phyloP scores from a whole-genome alignment of 2,329 filamentous ascomycete species.

The Colletotrichum graminicola region DNA sequence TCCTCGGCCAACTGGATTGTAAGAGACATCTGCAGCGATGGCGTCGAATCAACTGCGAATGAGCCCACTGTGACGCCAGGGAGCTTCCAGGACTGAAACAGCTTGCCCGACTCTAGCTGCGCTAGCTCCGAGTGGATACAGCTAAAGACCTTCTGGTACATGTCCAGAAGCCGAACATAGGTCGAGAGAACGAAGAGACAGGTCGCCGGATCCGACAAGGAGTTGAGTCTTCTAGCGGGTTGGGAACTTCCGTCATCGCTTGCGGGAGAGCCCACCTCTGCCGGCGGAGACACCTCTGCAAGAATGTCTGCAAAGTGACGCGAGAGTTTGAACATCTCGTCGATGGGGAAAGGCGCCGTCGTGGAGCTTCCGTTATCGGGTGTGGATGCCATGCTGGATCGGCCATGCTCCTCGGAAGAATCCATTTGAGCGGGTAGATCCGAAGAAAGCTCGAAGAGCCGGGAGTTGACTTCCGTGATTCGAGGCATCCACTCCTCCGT shows the following conservation, averaged over 20 bases:
- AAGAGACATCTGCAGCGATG: slow-evolving; percentile 57
- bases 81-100: slow-evolving; percentile 55
- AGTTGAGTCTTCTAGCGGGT: slow-evolving; percentile 34
- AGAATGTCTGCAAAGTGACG: slow-evolving; percentile 53
- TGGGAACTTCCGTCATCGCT: slow-evolving; percentile 24
- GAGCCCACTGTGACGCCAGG: slow-evolving; percentile 57
- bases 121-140: slow-evolving; percentile 52
- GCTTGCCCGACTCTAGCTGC: slow-evolving; percentile 45
- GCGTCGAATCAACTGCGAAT: slow-evolving; percentile 55
- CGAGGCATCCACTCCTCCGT: slow-evolving; percentile 55
- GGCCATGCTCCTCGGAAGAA: slow-evolving; percentile 28
- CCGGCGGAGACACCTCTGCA: slow-evolving; percentile 43
- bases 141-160: slow-evolving; percentile 55
- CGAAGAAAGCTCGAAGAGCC: slow-evolving; percentile 54
- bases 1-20: slow-evolving; percentile 58
- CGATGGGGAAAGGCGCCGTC: slow-evolving; percentile 53
- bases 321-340: slow-evolving; percentile 57
- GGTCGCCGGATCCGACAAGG: slow-evolving; percentile 51
- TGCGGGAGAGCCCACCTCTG: slow-evolving; percentile 34
- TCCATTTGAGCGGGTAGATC: slow-evolving; percentile 49
- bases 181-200: slow-evolving; percentile 55
- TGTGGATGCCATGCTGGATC: slow-evolving; percentile 36
- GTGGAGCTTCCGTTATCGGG: slow-evolving; percentile 45
- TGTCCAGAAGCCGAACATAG: slow-evolving; percentile 55
- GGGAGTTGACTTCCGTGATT: slow-evolving; percentile 54